These are phyloP conservation scores for Aspergillus hancockii DNA, from an alignment of 495 filamentous ascomycete species.

Conservation along the genomic window DNA sequence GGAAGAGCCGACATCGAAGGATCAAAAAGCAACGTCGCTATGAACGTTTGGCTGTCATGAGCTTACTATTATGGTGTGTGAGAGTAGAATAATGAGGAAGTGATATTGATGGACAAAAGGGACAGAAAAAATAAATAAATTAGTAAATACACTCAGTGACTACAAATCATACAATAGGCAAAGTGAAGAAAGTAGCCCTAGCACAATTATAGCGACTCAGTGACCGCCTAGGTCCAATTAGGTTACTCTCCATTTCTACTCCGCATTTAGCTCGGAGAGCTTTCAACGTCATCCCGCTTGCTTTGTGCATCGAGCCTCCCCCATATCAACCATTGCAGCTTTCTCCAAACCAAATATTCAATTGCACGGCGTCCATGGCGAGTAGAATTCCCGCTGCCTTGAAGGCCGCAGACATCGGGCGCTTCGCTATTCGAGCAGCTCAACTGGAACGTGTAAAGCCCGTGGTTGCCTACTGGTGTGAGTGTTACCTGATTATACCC, in stretches of 20 bases:
- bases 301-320: conserved; percentile 3
- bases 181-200: too few relatives aligned
- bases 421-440: conserved; percentile 76
- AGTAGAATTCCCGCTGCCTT: conserved; percentile 72
- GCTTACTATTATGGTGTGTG: too few relatives aligned
- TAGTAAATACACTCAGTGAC: too few relatives aligned
- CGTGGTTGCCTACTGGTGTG: conserved; percentile 93
- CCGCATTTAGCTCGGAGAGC: conserved; percentile 4
- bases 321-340: conserved; percentile 5
- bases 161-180: too few relatives aligned
- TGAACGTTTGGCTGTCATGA: background rate
- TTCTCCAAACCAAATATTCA: background rate
- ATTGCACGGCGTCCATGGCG: conserved; percentile 55
- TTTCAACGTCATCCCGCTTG: conserved; percentile 26
- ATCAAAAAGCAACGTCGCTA: background rate
- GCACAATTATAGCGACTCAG: too few relatives aligned
- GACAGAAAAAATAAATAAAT: too few relatives aligned
- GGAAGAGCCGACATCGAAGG: too few relatives aligned
- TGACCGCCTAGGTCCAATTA: background rate
- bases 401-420: conserved; percentile 72
- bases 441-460: conserved; percentile 86
- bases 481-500: conserved; percentile 31
- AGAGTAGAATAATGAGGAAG: too few relatives aligned
- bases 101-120: too few relatives aligned
- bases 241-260: background rate